Conservation (phyloP, 305 asterid genomes). For the Fraxinus greggii region DNA sequence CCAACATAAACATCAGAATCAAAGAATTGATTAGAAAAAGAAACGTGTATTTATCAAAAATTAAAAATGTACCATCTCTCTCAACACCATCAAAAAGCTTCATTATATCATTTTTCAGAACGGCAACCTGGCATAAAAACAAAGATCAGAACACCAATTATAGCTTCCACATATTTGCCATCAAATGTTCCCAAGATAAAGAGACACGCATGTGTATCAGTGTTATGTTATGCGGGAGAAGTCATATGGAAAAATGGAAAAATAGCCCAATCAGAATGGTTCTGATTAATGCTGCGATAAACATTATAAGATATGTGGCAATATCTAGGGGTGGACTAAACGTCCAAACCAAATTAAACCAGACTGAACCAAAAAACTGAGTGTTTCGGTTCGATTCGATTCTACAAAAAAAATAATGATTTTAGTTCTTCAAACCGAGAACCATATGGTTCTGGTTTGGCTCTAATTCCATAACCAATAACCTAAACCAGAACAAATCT, state of each 20-base stretch:
- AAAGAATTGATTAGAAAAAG: not conserved
- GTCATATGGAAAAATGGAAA: not conserved
- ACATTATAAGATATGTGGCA: not conserved
- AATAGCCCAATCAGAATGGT: not conserved
- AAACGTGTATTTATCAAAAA: not conserved
- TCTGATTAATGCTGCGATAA: constrained; percentile 4
- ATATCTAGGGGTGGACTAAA: not conserved
- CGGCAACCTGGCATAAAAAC: constrained; percentile 53
- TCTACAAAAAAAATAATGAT: not conserved
- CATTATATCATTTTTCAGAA: constrained; percentile 61
- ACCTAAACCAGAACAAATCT: not conserved
- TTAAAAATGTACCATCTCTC: constrained; percentile 59
- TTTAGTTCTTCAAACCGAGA: not conserved
- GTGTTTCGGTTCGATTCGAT: not conserved
- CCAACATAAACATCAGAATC: not conserved
- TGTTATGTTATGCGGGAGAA: constrained; percentile 11
- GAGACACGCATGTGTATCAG: not conserved
- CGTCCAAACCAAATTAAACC: not conserved
- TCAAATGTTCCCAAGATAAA: not conserved
- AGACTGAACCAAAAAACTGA: not conserved
- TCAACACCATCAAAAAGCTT: constrained; percentile 88
- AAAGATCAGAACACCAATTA: constrained; percentile 26
- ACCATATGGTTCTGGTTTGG: not conserved
- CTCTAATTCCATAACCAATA: not conserved
- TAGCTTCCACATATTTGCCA: constrained; percentile 15